Evolutionary conservation across 768 basidiomycete species (phyloP), one percentile per base, ranked within the genome.

Genomic region (Pulveroboletus frians): DNA sequence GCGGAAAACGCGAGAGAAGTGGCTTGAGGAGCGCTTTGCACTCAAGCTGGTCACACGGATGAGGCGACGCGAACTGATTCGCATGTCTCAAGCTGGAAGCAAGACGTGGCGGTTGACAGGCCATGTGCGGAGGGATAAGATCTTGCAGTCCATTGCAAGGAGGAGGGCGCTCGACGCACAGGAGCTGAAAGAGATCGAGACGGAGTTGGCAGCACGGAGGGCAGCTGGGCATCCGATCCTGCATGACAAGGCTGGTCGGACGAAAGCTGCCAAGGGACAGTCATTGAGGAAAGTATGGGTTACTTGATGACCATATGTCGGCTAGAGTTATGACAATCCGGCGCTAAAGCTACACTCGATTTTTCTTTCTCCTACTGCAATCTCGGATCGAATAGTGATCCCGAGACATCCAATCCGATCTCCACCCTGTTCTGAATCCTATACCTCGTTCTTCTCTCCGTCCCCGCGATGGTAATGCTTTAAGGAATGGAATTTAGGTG

Each of bases 1-100:
- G 52, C 74, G 79, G 51, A 66, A 70, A 58, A 70, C 73, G 55
- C 74, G 84, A 21, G 74, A 82, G 67, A 71, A 78, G 38, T 81
- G 76, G 76, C 59, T 92, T 39, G 81, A 89, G 60, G 70, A 79
- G 14, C 72, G 77, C 50, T 88, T 88, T 65, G 69, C 60, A 11
- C 50, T 67, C 32, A 54, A 60, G 37, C 67, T 60, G 64, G 80
- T 56, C 65, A 73, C 58, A 43, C 69, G 50, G 34, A 59, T 56
- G 53, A 66, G 56, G 49, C 70, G 60, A 31, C 60, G 52, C 34
- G 67, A 71, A 37, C 49, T 73, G 42, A 51, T 74, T 40, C 64
- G 68, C 47, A 46, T 65, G 57, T 68, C 68, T 41, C 69, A 67
- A 61, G 66, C 66, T 43, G 69, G 57, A 17, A 66, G 67, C 54